Percentiles rank a stretch among this genome's conserved stretches.
phyloP scores from a whole-genome alignment of 169 alveolate genomes.

The Eimeria maxima region DNA sequence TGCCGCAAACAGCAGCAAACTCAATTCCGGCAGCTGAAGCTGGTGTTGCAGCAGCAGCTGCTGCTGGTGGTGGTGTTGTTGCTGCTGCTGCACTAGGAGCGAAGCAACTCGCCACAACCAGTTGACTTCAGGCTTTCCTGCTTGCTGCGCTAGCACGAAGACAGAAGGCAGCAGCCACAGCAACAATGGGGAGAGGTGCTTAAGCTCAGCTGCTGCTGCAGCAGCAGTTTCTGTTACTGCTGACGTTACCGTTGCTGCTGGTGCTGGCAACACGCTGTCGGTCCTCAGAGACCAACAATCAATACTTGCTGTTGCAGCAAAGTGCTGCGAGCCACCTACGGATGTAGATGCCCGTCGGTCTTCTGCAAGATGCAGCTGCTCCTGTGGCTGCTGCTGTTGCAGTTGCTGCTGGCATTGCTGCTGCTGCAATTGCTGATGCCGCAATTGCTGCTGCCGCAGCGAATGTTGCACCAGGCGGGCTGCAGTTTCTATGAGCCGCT shows the following conservation, averaged over 20 bases:
- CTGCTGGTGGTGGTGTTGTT: constrained; percentile 17
- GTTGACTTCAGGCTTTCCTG: not conserved
- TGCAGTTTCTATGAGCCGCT: not conserved
- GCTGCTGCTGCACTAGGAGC: constrained; percentile 54
- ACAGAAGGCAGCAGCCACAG: constrained; percentile 60
- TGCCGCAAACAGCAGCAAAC: constrained; percentile 43
- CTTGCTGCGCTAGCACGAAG: not conserved
- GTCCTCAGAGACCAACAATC: not conserved
- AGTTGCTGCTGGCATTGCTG: not conserved
- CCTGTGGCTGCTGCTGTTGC: not conserved
- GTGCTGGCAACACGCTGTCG: not conserved
- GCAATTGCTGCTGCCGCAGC: not conserved
- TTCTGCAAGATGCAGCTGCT: not conserved
- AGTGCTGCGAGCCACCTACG: not conserved
- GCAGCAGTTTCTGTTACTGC: constrained; percentile 10
- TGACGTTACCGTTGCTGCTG: constrained; percentile 16
- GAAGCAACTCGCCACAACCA: constrained; percentile 21
- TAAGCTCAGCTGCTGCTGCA: constrained; percentile 17
- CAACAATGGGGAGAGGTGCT: constrained; percentile 42
- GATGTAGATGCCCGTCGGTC: not conserved
- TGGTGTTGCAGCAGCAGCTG: not conserved
- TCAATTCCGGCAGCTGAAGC: constrained; percentile 55
- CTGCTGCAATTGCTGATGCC: not conserved
- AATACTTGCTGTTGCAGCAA: constrained; percentile 25
- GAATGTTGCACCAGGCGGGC: too few species aligned